Evolutionary conservation across 1,284 basidiomycete species (phyloP).

Genomic region (Marasmius sp.): DNA sequence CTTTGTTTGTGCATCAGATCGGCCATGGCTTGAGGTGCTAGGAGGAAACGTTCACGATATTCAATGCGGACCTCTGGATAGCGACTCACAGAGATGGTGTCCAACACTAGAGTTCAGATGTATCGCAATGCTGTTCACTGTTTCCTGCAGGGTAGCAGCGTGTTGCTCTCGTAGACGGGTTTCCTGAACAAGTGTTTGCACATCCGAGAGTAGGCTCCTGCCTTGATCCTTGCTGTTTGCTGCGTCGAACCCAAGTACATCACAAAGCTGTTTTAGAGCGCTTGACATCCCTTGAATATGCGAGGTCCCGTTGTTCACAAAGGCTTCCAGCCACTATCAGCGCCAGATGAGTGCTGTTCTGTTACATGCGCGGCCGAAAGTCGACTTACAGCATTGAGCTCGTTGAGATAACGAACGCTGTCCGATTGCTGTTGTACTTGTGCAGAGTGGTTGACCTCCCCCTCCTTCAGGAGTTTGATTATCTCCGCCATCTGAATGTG

Average conservation of each 20-base stretch:
- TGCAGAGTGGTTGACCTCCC: constrained; percentile 43
- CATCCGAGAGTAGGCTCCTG: constrained; percentile 34
- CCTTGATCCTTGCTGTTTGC: constrained; percentile 6
- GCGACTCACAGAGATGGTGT: not conserved
- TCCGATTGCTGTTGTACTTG: constrained; percentile 66
- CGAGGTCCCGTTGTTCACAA: constrained; percentile 70
- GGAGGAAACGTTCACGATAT: constrained; percentile 1
- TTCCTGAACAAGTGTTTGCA: constrained; percentile 42
- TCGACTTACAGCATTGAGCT: constrained; percentile 60
- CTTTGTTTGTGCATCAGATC: constrained; percentile 66
- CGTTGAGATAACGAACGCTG: constrained; percentile 71
- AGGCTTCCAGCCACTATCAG: constrained; percentile 76
- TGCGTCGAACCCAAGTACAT: constrained; percentile 40
- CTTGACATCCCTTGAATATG: constrained; percentile 66
- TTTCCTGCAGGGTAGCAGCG: constrained; percentile 40
- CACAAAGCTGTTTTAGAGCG: constrained; percentile 60
- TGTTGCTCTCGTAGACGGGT: constrained; percentile 42
- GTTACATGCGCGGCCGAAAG: not conserved
- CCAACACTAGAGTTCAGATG: constrained; percentile 23
- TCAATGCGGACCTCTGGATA: not conserved
- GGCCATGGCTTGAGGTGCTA: constrained; percentile 59
- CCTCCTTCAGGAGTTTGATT: constrained; percentile 42
- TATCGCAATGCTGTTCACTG: constrained; percentile 47
- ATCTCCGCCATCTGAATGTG: constrained; percentile 40
- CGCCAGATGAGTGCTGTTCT: not conserved